Conservation (phyloP, 106 monocot genomes). For the Apostasia ramifera region DNA sequence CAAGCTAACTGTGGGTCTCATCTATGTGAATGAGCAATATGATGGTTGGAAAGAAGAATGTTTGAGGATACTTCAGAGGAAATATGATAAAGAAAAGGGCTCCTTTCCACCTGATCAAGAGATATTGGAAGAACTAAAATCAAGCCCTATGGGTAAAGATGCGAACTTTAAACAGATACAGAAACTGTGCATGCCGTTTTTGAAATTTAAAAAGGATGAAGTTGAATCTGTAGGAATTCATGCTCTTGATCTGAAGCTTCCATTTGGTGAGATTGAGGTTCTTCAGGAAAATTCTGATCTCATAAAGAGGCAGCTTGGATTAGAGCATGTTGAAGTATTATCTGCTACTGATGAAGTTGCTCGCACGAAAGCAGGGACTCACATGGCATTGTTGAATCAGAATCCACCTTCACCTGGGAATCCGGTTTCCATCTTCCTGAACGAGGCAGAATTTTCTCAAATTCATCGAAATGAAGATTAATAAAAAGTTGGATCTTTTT, state of each 20-base stretch:
- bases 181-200: slow-evolving; percentile 85
- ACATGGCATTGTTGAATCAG: slow-evolving; percentile 44
- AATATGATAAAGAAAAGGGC: slow-evolving; percentile 29
- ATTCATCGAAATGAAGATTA: neutral
- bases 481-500: neutral
- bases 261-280: slow-evolving; percentile 81
- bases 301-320: slow-evolving; percentile 78
- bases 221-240: slow-evolving; percentile 54
- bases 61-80: slow-evolving; percentile 53
- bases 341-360: slow-evolving; percentile 31
- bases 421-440: slow-evolving; percentile 61
- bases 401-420: slow-evolving; percentile 78
- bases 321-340: slow-evolving; percentile 65
- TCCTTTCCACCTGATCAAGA: slow-evolving; percentile 59
- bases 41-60: slow-evolving; percentile 86
- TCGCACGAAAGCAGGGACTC: slow-evolving; percentile 44
- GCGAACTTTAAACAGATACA: slow-evolving; percentile 61
- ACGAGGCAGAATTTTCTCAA: slow-evolving; percentile 27
- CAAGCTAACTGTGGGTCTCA: slow-evolving; percentile 46
- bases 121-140: slow-evolving; percentile 59
- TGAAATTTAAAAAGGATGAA: slow-evolving; percentile 87
- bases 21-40: slow-evolving; percentile 84
- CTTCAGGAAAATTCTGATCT: slow-evolving; percentile 64
- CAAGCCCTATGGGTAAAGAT: slow-evolving; percentile 38
- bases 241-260: slow-evolving; percentile 77